phyloP scores from a whole-genome alignment of 2,329 filamentous ascomycete genomes.

The Alternaria atra region DNA sequence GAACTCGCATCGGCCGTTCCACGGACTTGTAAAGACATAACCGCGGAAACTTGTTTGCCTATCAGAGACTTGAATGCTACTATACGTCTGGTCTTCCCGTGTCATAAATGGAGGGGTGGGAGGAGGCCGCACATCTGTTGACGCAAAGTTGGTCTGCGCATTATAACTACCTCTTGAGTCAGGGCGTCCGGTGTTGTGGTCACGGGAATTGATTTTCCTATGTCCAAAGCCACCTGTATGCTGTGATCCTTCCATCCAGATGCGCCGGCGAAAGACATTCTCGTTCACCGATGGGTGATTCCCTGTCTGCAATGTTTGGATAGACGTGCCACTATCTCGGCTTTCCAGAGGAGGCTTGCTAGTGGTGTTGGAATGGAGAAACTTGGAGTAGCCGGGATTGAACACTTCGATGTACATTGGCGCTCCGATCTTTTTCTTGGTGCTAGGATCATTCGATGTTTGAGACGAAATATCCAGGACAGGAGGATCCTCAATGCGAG shows the following conservation, averaged over 20 bases:
- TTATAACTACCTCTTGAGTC: constrained; percentile 34
- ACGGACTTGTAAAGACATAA: constrained; percentile 84
- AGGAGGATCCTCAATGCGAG: constrained; percentile 58
- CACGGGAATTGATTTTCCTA: constrained; percentile 45
- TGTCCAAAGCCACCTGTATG: constrained; percentile 54
- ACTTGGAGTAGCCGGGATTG: constrained; percentile 68
- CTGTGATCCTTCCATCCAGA: constrained; percentile 59
- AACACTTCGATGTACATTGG: constrained; percentile 64
- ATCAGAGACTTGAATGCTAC: constrained; percentile 53
- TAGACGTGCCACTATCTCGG: constrained; percentile 27
- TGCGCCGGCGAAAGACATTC: constrained; percentile 54
- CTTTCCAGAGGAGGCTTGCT: constrained; percentile 20
- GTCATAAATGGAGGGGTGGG: constrained; percentile 30
- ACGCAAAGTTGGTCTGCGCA: constrained; percentile 19
- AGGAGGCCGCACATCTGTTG: constrained; percentile 23
- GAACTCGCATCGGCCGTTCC: constrained; percentile 89
- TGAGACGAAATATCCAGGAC: constrained; percentile 57
- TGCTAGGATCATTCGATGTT: constrained; percentile 36
- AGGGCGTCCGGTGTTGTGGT: constrained; percentile 33
- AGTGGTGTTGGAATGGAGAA: constrained; percentile 51
- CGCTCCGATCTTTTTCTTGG: constrained; percentile 50
- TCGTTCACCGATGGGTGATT: constrained; percentile 11
- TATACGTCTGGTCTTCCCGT: constrained; percentile 39
- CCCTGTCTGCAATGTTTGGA: constrained; percentile 16
- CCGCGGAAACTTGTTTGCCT: constrained; percentile 63